Evolutionary conservation across 495 filamentous ascomycete species (phyloP).

Genomic region (Glonium stellatum): DNA sequence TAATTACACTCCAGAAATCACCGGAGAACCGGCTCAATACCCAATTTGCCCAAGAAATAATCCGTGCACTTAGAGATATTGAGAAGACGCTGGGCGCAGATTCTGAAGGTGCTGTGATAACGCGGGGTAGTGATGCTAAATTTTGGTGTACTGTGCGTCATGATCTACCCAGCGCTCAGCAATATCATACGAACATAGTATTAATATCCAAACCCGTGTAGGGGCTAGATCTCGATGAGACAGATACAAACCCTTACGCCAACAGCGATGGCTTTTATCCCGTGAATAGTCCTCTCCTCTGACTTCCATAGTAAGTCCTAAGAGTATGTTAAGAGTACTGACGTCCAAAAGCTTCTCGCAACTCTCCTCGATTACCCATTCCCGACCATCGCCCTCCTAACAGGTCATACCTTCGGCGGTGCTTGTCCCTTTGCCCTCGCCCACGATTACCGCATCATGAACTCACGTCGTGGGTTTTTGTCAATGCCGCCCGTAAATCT

Average conservation of each 20-base stretch:
- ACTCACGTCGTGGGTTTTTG: slow-evolving; percentile 43
- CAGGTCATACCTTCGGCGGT: slow-evolving; percentile 48
- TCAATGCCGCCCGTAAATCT: slow-evolving; percentile 47
- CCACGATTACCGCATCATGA: slow-evolving; percentile 50
- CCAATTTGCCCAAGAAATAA: slow-evolving; percentile 44
- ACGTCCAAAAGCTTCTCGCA: slow-evolving; percentile 35
- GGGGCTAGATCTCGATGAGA: slow-evolving; percentile 46
- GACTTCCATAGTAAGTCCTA: no score
- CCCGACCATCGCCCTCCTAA: slow-evolving; percentile 46
- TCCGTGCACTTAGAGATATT: slow-evolving; percentile 41
- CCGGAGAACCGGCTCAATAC: slow-evolving; percentile 46
- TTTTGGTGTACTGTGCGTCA: slow-evolving; percentile 43
- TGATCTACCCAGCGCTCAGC: background rate
- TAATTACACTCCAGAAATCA: slow-evolving; percentile 45
- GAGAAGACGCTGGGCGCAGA: slow-evolving; percentile 38
- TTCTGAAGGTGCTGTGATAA: slow-evolving; percentile 44
- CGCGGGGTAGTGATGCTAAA: slow-evolving; percentile 43
- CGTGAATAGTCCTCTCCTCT: background rate
- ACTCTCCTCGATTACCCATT: slow-evolving; percentile 49
- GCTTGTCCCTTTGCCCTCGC: slow-evolving; percentile 44
- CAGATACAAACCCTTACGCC: slow-evolving; percentile 42
- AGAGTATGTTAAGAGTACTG: background rate
- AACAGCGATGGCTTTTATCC: slow-evolving; percentile 48
- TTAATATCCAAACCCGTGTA: background rate
- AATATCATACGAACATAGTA: background rate